These are phyloP conservation scores for Lentinula edodes DNA, from an alignment of 768 basidiomycete species.

Conservation along the genomic window DNA sequence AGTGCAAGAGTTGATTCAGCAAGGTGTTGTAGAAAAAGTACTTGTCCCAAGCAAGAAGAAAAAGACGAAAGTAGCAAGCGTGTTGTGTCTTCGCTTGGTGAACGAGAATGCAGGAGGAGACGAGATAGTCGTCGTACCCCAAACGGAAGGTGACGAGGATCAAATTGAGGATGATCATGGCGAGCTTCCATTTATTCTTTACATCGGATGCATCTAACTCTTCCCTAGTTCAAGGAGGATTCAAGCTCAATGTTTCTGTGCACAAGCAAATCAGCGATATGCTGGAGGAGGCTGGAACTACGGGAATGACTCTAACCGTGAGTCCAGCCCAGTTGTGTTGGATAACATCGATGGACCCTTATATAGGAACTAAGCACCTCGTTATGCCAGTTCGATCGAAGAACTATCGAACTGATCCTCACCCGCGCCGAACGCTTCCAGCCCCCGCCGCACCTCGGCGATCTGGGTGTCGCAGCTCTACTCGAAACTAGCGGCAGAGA, in stretches of 20 bases:
- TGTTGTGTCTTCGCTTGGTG: constrained; percentile 67
- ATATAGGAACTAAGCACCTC: constrained; percentile 56
- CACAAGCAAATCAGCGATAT: constrained; percentile 78
- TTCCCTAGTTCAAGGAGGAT: constrained; percentile 29
- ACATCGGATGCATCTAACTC: background rate
- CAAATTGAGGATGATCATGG: constrained; percentile 36
- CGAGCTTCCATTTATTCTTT: constrained; percentile 19
- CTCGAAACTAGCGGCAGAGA: constrained; percentile 85
- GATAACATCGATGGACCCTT: background rate
- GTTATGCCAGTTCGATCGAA: constrained; percentile 69
- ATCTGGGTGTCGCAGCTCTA: constrained; percentile 62
- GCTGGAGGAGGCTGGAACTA: constrained; percentile 59
- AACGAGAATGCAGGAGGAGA: constrained; percentile 29
- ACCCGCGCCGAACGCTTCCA: constrained; percentile 57
- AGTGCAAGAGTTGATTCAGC: constrained; percentile 65
- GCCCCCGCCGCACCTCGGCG: constrained; percentile 67
- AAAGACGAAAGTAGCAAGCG: constrained; percentile 33
- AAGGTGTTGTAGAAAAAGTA: constrained; percentile 72
- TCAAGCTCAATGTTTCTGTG: constrained; percentile 60
- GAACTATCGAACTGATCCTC: constrained; percentile 77
- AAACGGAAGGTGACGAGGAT: constrained; percentile 19
- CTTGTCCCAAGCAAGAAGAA: constrained; percentile 54
- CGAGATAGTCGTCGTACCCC: constrained; percentile 26
- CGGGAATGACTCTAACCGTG: constrained; percentile 73
- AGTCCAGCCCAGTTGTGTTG: constrained; percentile 9